These are phyloP conservation scores for Apiospora pterosperma DNA, from an alignment of 2,329 filamentous ascomycete genomes.

Conservation along the genomic window DNA sequence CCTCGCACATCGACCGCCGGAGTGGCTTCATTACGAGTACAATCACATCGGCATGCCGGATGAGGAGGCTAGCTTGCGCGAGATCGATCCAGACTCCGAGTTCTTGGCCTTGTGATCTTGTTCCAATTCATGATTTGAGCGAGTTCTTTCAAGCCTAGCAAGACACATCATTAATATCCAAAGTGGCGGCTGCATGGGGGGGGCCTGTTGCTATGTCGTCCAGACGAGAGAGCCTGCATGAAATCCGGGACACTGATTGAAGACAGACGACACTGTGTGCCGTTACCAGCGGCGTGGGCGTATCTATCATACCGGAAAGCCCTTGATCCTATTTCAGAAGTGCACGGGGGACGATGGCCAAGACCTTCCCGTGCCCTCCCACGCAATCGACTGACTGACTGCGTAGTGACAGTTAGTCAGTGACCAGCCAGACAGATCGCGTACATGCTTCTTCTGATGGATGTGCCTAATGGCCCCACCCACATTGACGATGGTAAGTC, in stretches of 20 bases:
- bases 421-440: neutral
- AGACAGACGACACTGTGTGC: neutral
- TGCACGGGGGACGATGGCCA: neutral
- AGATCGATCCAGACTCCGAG: constrained; percentile 9
- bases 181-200: neutral
- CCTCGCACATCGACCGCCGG: neutral
- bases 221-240: neutral
- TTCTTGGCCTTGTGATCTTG: constrained; percentile 3
- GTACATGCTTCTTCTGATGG: no score
- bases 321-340: neutral
- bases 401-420: neutral
- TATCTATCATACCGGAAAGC: neutral
- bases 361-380: neutral
- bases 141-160: neutral
- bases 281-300: neutral
- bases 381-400: neutral
- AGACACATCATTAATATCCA: neutral
- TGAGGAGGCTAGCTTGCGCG: neutral
- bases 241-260: neutral
- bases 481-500: neutral
- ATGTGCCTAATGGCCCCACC: neutral
- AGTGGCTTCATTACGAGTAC: constrained; percentile 10
- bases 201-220: neutral
- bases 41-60: constrained; percentile 6
- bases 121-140: neutral